Evolutionary conservation across 495 filamentous ascomycete genomes (phyloP).

Genomic region (Xylaria flabelliformis): DNA sequence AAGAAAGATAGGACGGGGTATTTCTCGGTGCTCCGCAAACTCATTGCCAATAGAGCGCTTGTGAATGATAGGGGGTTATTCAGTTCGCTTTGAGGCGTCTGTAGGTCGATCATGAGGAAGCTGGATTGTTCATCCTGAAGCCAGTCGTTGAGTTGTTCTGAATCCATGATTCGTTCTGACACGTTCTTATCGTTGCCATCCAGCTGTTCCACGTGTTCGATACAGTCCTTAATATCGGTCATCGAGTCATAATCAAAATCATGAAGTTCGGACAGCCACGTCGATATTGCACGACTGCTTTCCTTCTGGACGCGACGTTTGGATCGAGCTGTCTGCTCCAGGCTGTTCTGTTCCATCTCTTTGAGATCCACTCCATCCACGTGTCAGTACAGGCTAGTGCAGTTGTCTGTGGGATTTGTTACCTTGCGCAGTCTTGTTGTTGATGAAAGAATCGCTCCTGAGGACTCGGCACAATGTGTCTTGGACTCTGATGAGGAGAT

Average conservation of each 20-base stretch:
- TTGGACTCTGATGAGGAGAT: constrained; percentile 1
- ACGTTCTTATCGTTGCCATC: background rate
- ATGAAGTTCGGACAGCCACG: background rate
- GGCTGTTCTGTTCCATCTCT: background rate
- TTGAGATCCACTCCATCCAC: background rate
- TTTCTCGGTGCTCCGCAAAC: background rate
- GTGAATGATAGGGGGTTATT: constrained; percentile 6
- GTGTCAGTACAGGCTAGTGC: background rate
- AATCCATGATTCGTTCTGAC: background rate
- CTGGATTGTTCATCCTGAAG: background rate
- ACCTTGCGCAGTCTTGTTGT: background rate
- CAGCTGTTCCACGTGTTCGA: background rate
- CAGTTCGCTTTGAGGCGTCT: background rate
- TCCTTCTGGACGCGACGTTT: background rate
- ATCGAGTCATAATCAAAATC: background rate
- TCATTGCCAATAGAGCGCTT: background rate
- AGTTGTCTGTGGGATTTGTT: background rate
- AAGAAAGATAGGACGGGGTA: background rate
- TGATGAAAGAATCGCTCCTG: background rate
- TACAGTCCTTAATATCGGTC: background rate
- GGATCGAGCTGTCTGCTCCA: background rate
- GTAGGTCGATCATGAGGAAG: constrained; percentile 4
- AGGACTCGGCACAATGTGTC: background rate
- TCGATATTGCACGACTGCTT: background rate
- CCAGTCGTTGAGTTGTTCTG: background rate